A percentile compares a stretch with the other conserved stretches of the same genome.
Evolutionary conservation across 163 green algal genomes (phyloP).

Genomic region (Chlorella variabilis): DNA sequence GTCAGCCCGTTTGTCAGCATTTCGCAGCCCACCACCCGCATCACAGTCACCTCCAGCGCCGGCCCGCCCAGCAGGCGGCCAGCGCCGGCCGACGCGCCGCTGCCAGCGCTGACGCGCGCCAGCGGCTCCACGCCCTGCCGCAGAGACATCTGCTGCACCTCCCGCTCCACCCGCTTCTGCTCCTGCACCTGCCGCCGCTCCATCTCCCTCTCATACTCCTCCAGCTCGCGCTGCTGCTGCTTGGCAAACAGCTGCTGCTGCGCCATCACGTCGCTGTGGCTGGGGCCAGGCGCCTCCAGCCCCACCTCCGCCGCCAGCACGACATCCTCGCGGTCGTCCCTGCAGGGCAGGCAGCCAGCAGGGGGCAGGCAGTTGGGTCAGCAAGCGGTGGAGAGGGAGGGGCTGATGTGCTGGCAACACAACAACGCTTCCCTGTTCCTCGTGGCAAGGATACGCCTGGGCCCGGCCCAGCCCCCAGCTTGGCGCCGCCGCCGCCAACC

Average conservation of each 20-base stretch:
- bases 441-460: too few species aligned
- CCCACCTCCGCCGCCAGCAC: constrained; percentile 21
- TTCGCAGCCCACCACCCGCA: constrained; percentile 47
- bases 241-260: constrained; percentile 22
- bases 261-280: neutral
- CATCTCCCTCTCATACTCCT: constrained; percentile 18
- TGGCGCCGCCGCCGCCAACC: too few species aligned
- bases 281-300: constrained; percentile 9
- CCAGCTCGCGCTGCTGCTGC: constrained; percentile 4
- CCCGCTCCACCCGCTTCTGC: constrained; percentile 8
- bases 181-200: constrained; percentile 28
- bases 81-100: neutral
- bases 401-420: too few species aligned
- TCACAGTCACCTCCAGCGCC: constrained; percentile 31
- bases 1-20: constrained; percentile 8
- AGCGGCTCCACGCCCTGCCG: neutral
- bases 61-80: neutral
- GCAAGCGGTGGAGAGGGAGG: too few species aligned
- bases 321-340: constrained; percentile 34
- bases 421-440: too few species aligned
- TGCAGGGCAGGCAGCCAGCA: neutral
- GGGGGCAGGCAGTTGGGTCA: neutral
- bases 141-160: constrained; percentile 12
- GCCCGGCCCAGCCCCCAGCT: too few species aligned
- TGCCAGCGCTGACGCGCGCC: constrained; percentile 12